These are phyloP conservation scores for Alloascoidea hylecoeti DNA, from an alignment of 805 yeast genomes.

Conservation along the genomic window DNA sequence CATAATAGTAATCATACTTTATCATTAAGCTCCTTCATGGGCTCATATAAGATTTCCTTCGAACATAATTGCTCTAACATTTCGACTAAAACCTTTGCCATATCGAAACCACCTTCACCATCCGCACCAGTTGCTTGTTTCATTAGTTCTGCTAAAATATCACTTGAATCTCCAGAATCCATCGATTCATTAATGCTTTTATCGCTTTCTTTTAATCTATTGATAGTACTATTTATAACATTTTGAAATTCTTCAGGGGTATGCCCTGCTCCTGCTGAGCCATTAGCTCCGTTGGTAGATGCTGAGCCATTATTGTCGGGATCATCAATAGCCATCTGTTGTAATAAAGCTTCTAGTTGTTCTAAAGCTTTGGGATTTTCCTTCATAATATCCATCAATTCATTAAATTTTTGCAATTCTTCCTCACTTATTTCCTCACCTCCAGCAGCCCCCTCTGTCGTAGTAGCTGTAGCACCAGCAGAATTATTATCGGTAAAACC, in stretches of 20 bases:
- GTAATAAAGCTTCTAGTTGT: constrained; percentile 31
- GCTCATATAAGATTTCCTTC: constrained; percentile 77
- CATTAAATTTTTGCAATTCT: constrained; percentile 22
- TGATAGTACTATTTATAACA: constrained; percentile 69
- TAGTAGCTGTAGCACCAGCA: constrained; percentile 1
- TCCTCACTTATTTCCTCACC: constrained; percentile 23
- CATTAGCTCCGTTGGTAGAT: constrained; percentile 12
- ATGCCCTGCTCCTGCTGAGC: constrained; percentile 6
- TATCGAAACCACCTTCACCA: constrained; percentile 36
- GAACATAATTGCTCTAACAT: constrained; percentile 75
- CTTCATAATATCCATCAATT: constrained; percentile 30
- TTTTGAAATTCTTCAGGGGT: constrained; percentile 40
- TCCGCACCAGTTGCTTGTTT: constrained; percentile 33
- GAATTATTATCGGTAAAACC: background rate
- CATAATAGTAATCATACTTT: no score
- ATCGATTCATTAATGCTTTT: constrained; percentile 43
- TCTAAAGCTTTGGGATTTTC: constrained; percentile 37
- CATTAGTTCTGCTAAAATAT: constrained; percentile 47
- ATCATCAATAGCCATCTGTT: constrained; percentile 12
- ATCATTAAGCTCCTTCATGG: constrained; percentile 63
- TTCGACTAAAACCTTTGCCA: constrained; percentile 48
- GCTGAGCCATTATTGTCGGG: constrained; percentile 6
- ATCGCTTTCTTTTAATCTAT: constrained; percentile 68
- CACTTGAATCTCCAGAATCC: constrained; percentile 23
- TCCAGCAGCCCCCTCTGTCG: constrained; percentile 13